Percentiles rank a stretch among this genome's conserved stretches.
Conservation (phyloP, 225 moss, liverwort and hornwort species). For the Takakia lepidozioides region DNA sequence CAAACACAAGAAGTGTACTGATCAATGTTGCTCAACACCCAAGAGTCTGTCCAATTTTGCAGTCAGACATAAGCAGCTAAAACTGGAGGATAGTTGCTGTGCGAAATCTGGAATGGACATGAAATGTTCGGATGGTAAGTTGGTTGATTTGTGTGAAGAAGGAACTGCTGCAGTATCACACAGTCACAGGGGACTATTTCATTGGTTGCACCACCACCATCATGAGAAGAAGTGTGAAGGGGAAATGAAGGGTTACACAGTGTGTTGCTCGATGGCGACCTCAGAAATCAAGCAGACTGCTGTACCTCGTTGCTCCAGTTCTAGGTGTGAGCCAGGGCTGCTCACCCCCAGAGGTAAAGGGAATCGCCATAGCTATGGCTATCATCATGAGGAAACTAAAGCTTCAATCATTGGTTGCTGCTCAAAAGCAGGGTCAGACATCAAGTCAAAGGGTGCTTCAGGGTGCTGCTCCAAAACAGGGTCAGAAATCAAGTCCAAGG, state of each 20-base stretch:
- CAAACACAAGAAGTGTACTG: conserved; percentile 32
- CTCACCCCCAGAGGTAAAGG: conserved; percentile 2
- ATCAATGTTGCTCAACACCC: background rate
- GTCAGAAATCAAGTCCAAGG: background rate
- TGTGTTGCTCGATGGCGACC: conserved; percentile 20
- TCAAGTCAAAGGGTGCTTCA: conserved; percentile 3
- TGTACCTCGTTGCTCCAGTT: conserved; percentile 19
- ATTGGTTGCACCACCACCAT: conserved; percentile 36
- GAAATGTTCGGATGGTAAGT: conserved; percentile 16
- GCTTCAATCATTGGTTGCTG: conserved; percentile 1
- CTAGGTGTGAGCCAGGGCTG: background rate
- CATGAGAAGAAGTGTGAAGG: conserved; percentile 41
- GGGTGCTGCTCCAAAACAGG: conserved; percentile 10
- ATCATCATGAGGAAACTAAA: conserved; percentile 1
- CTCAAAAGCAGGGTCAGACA: conserved; percentile 7
- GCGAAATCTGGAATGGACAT: conserved; percentile 12
- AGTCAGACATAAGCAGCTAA: background rate
- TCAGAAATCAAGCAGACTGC: conserved; percentile 18
- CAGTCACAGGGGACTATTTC: conserved; percentile 22
- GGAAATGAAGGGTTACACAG: conserved; percentile 27
- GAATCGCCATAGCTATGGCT: background rate
- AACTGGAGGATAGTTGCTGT: conserved; percentile 10
- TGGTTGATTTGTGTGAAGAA: conserved; percentile 6
- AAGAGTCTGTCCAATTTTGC: background rate
- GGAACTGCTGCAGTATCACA: conserved; percentile 15